Base-by-base conservation (phyloP, 2,329 filamentous ascomycete genomes). In the Xylaria hypoxylon region DNA sequence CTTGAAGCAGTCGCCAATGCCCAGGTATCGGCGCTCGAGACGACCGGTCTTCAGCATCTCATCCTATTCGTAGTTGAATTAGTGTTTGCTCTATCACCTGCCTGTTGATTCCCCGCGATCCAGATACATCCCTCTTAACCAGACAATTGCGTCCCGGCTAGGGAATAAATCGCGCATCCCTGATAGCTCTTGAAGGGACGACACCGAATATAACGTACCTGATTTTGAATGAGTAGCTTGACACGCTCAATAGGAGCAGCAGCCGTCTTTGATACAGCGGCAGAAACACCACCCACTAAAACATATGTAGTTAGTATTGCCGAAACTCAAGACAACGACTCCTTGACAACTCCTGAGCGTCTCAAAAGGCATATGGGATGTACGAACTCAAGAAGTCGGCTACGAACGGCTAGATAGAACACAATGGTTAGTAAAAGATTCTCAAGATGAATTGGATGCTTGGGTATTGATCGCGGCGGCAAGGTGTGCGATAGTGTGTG, bases 211-310 rank as follows among this genome's bases (percentile, higher is more conserved):
- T 45, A 10, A 87, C 93, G 76, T 90, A 97, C 94, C 92, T 99
- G 96, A 89, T 99, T 99, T 90, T 99, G 96, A 88, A 99, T 96
- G 81, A 99, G 93, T 82, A 99, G 96, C 94, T 99, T 99, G 87
- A 99, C 92, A 94, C 96, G 96, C 94, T 99, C 96, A 79, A 99
- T 99, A 86, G 96, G 96, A 86, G 96, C 96, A 82, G 96, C 96
- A 81, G 96, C 96, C 77, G 96, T 99, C 94, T 99, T 99, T 83
- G 96, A 99, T 91, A 99, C 94, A 85, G 96, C 96, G 85, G 96
- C 96, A 81, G 96, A 97, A 78, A 99, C 92, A 97, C 96, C 96
- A 92, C 96, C 96, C 96, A 99, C 28, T 31, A 31, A 31, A 31
- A 31, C 8, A 31, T n/a, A n/a, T 31, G 8, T 8, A 31, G 28